Evolutionary conservation across 495 filamentous ascomycete species (phyloP).

Genomic region (Aspergillus olivimuriae): DNA sequence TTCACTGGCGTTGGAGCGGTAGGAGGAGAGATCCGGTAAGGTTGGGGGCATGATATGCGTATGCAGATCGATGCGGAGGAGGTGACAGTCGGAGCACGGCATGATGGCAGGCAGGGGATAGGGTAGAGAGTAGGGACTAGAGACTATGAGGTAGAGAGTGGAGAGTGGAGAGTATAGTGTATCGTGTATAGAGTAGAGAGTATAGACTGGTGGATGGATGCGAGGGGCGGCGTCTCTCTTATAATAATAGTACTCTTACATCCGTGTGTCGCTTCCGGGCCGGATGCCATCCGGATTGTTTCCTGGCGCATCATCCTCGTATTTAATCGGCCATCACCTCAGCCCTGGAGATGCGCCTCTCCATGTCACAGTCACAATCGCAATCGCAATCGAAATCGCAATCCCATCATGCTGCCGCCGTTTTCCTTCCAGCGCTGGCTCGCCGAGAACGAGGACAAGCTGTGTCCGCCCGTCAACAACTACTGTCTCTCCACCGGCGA

Average conservation of each 20-base stretch:
- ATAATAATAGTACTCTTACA: no score
- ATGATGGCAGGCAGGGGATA: conserved; percentile 2
- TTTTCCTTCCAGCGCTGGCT: conserved; percentile 43
- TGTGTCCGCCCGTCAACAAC: conserved; percentile 83
- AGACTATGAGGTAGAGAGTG: background rate
- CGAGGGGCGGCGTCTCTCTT: no score
- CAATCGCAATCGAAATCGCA: no score
- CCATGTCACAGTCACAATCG: no score
- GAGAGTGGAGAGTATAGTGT: no score
- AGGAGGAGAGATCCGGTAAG: conserved; percentile 14
- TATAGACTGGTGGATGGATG: background rate
- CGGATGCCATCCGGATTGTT: conserved; percentile 12
- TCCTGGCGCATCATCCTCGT: background rate
- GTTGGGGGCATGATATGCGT: conserved; percentile 19
- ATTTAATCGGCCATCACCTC: background rate
- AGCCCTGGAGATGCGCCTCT: no score
- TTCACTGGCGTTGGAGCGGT: background rate
- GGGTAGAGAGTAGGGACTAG: background rate
- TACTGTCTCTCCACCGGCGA: conserved; percentile 67
- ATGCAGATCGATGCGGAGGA: conserved; percentile 18
- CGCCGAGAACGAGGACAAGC: conserved; percentile 68
- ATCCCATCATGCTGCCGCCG: conserved; percentile 5
- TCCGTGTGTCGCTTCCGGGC: conserved; percentile 10
- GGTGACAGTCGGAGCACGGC: conserved; percentile 3
- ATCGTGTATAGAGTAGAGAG: background rate